Evolutionary conservation across 1,284 basidiomycete genomes (phyloP).

Genomic region (Tilletiopsis washingtonensis): DNA sequence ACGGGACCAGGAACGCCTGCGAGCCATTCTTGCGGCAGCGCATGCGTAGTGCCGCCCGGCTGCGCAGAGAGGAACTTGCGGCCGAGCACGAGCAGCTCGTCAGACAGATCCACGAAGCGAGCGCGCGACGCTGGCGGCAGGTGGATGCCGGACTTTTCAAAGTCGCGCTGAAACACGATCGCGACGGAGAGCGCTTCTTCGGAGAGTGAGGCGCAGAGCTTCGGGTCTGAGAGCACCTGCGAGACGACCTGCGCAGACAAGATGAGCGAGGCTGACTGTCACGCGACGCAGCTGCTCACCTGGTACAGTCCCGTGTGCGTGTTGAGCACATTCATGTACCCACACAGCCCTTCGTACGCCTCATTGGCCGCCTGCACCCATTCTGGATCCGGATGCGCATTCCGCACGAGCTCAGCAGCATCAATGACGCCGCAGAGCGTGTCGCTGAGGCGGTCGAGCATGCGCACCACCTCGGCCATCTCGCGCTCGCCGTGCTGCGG

Average conservation of each 20-base stretch:
- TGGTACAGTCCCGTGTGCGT: slow-evolving; percentile 81
- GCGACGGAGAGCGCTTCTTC: slow-evolving; percentile 58
- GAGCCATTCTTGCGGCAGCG: background rate
- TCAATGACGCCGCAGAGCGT: slow-evolving; percentile 93
- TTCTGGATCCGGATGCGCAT: slow-evolving; percentile 74
- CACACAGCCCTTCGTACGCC: slow-evolving; percentile 83
- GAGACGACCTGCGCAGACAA: slow-evolving; percentile 40
- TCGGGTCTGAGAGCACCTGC: slow-evolving; percentile 45
- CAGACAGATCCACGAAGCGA: slow-evolving; percentile 81
- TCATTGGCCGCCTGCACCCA: slow-evolving; percentile 80
- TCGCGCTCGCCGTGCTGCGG: slow-evolving; percentile 6
- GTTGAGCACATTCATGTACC: slow-evolving; percentile 96
- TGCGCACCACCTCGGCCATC: slow-evolving; percentile 28
- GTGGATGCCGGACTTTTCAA: slow-evolving; percentile 92
- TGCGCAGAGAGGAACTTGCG: slow-evolving; percentile 64
- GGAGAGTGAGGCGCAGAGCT: slow-evolving; percentile 42
- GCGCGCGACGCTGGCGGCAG: slow-evolving; percentile 68
- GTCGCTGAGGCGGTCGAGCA: slow-evolving; percentile 82
- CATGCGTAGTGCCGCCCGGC: background rate
- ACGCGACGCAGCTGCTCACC: slow-evolving; percentile 5
- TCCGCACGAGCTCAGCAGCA: slow-evolving; percentile 84
- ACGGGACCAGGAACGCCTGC: background rate
- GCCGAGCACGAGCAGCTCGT: slow-evolving; percentile 80
- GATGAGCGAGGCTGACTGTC: no score
- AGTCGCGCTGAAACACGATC: slow-evolving; percentile 87